Evolutionary conservation across 2,329 filamentous ascomycete genomes (phyloP).

Genomic region (Fusarium staphyleae): DNA sequence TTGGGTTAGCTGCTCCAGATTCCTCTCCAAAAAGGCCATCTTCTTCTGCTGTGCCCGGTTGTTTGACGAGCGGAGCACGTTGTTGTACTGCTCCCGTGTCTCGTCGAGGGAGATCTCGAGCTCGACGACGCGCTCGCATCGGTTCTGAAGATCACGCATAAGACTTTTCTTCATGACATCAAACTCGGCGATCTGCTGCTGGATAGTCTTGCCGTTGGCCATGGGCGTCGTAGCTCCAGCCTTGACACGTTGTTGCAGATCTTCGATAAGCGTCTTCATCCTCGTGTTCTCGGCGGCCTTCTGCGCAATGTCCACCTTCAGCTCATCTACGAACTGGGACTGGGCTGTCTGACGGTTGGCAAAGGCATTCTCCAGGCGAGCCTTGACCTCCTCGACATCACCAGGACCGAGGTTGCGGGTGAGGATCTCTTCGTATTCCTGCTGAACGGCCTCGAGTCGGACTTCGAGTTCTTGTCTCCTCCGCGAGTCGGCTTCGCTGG

Average conservation of each 20-base stretch:
- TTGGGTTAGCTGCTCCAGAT: conserved; percentile 95
- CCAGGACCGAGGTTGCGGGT: conserved; percentile 78
- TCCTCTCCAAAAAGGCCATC: conserved; percentile 98
- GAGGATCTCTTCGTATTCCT: conserved; percentile 84
- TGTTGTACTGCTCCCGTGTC: conserved; percentile 98
- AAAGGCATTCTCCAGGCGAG: conserved; percentile 78
- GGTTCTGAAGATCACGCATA: conserved; percentile 98
- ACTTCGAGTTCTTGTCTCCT: conserved; percentile 79
- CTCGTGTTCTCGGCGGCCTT: conserved; percentile 84
- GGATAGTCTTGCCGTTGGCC: conserved; percentile 86
- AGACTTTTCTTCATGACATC: conserved; percentile 99
- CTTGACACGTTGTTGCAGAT: conserved; percentile 78
- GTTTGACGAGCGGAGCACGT: conserved; percentile 94
- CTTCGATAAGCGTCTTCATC: conserved; percentile 81
- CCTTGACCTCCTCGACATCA: conserved; percentile 86
- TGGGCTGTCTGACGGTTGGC: conserved; percentile 77
- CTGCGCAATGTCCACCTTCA: conserved; percentile 77
- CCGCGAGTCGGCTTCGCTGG: conserved; percentile 70
- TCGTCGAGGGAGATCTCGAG: conserved; percentile 97
- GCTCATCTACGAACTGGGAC: conserved; percentile 74
- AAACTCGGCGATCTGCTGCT: conserved; percentile 98
- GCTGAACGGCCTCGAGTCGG: conserved; percentile 75
- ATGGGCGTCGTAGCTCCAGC: conserved; percentile 65
- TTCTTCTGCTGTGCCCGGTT: conserved; percentile 99
- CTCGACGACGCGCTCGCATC: conserved; percentile 97